phyloP scores from a whole-genome alignment of 305 asterid genomes.

The Stenogyne calaminthoides region DNA sequence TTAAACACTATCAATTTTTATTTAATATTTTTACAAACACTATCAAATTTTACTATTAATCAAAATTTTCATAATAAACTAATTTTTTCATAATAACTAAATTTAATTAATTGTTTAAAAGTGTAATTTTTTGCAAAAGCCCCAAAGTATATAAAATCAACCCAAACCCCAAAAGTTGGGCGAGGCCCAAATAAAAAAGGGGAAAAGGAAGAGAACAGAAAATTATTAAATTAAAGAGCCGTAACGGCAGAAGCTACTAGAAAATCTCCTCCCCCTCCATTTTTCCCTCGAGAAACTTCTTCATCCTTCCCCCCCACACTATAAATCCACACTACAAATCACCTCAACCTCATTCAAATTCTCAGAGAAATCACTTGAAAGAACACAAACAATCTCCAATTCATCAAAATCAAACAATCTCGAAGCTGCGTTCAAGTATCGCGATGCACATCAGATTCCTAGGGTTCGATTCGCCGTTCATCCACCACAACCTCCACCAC shows the following conservation, averaged over 20 bases:
- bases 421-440: background rate
- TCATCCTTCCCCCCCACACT: background rate
- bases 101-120: too few species aligned
- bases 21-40: too few species aligned
- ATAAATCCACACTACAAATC: background rate
- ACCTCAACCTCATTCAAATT: background rate
- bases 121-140: too few species aligned
- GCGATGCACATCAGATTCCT: constrained; percentile 50
- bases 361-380: background rate
- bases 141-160: too few species aligned
- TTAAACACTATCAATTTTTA: too few species aligned
- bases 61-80: too few species aligned
- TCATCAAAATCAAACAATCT: background rate
- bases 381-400: background rate
- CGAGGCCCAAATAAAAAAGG: too few species aligned
- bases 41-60: too few species aligned
- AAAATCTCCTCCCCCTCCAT: background rate
- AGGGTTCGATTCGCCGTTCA: constrained; percentile 46
- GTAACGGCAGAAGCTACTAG: background rate
- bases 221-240: background rate
- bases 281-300: constrained; percentile 32
- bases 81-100: too few species aligned
- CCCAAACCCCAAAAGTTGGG: too few species aligned
- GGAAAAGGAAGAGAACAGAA: too few species aligned
- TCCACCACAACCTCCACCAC: constrained; percentile 53